Base-by-base conservation (phyloP, 2,329 filamentous ascomycete genomes). In the Cladosporium sp. region DNA sequence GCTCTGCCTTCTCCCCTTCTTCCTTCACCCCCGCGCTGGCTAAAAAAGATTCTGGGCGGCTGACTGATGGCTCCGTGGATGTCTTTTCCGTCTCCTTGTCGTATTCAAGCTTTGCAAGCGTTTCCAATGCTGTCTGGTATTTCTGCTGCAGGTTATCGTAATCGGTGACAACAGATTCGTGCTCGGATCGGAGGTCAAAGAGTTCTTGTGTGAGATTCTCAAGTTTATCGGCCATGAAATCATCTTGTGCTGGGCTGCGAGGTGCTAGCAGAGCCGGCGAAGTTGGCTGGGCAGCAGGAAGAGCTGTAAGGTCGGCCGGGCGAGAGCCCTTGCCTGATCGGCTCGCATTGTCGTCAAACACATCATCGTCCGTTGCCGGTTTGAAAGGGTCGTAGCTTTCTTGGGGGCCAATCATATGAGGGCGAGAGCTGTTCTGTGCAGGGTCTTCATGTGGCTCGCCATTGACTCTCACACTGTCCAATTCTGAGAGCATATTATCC, bases 191-290 rank as follows among this genome's bases (percentile, higher is more conserved):
- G 45, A 98, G 79, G 60, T 93, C 88, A 51, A 95, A 80, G 2
- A 98, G 83, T 69, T 98, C 93, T 65, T 95, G 89, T 0, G 86
- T 93, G 35, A 97, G 86, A 33, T 78, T 85, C 62, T 97, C 92
- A 12, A 97, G 80, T 71, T 97, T 96, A 66, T 97, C 92, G 6
- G 87, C 86, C 47, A 96, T 87, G 60, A 90, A 90, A 56, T 85
- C 86, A 38, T 83, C 85, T 66, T 96, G 91, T 0, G 88, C 86
- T 12, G 87, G 84, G 63, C 82, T 93, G 54, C 80, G 79, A 4
- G 40, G 49, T 35, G 42, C 49, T 15, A 43, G 13, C 12, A 43
- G n/a, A 6, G 39, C 39, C 32, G 39, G 47, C 13, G 47, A 50
- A 9, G 30, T 33, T 20, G 40, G 27, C 9, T 16, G 29, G 4